Percentiles rank a stretch among this genome's conserved stretches.
Conservation (phyloP, 495 filamentous ascomycete species). For the Daldinia loculata region DNA sequence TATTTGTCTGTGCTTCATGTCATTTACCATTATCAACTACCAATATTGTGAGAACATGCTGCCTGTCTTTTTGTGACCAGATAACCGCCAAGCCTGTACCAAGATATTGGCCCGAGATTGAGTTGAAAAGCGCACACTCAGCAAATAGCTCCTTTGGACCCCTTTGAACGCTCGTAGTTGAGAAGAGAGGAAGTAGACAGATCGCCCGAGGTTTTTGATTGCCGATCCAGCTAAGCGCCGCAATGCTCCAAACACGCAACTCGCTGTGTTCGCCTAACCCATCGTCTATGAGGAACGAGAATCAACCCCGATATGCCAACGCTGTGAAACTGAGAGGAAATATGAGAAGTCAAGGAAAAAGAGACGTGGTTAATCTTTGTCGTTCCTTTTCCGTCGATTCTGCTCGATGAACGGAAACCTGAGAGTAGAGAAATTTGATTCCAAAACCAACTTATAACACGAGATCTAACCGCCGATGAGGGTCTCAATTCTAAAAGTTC, state of each 20-base stretch:
- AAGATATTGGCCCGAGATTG: slow-evolving; percentile 41
- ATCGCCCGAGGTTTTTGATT: slow-evolving; percentile 28
- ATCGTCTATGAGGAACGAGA: slow-evolving; percentile 38
- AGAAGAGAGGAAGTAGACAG: slow-evolving; percentile 40
- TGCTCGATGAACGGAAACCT: slow-evolving; percentile 30
- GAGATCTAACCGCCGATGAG: slow-evolving; percentile 47
- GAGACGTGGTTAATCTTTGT: slow-evolving; percentile 7
- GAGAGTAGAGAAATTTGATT: slow-evolving; percentile 32
- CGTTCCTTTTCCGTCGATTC: slow-evolving; percentile 14
- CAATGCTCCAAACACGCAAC: slow-evolving; percentile 27
- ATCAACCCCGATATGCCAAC: slow-evolving; percentile 35
- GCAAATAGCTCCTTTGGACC: slow-evolving; percentile 16
- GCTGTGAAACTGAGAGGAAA: slow-evolving; percentile 28
- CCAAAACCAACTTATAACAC: slow-evolving; percentile 35
- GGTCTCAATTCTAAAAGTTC: slow-evolving; percentile 48
- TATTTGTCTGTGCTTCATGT: slow-evolving; percentile 37
- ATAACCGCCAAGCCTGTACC: slow-evolving; percentile 41
- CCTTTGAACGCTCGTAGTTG: slow-evolving; percentile 20
- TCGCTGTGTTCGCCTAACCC: slow-evolving; percentile 27
- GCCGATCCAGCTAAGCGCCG: slow-evolving; percentile 34
- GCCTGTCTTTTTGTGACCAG: slow-evolving; percentile 38
- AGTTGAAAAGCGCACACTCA: slow-evolving; percentile 35
- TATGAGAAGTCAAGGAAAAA: slow-evolving; percentile 18
- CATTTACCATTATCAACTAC: slow-evolving; percentile 41
- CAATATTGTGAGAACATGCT: slow-evolving; percentile 39